These are phyloP conservation scores for Kalanchoe fedtschenkoi DNA, from an alignment of 164 flowering plant genomes.

Conservation along the genomic window DNA sequence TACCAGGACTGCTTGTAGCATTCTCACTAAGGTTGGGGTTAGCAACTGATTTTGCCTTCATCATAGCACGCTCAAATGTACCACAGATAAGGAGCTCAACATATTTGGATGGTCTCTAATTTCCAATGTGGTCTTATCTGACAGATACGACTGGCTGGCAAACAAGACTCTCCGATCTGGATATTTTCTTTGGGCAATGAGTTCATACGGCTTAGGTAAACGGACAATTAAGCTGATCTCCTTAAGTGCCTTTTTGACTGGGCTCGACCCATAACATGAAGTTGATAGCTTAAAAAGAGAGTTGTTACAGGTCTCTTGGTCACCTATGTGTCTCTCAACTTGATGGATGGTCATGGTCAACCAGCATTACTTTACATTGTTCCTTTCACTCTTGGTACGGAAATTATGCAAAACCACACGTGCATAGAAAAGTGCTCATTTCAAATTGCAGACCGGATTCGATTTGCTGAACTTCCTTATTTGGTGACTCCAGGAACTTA, in stretches of 20 bases:
- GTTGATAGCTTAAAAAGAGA: not conserved
- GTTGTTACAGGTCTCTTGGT: constrained; percentile 51
- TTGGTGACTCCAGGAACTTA: constrained; percentile 33
- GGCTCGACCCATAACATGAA: not conserved
- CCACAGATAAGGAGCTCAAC: not conserved
- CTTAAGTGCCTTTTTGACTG: not conserved
- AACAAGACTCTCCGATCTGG: constrained; percentile 69
- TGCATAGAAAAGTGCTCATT: not conserved
- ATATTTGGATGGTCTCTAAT: not conserved
- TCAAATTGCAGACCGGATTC: not conserved
- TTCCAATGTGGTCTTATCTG: constrained; percentile 1
- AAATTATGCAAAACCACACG: not conserved
- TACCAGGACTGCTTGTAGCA: constrained; percentile 86
- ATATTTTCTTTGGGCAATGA: constrained; percentile 87
- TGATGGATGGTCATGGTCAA: constrained; percentile 75
- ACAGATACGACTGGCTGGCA: constrained; percentile 90
- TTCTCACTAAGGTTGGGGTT: constrained; percentile 63
- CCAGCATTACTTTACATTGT: constrained; percentile 70
- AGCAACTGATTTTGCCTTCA: not conserved
- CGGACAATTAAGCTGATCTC: not conserved
- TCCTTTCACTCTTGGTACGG: constrained; percentile 61
- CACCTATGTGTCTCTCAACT: constrained; percentile 56
- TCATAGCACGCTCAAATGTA: too few relatives aligned
- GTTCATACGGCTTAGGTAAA: constrained; percentile 90
- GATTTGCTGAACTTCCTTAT: not conserved